phyloP scores from a whole-genome alignment of 1,284 basidiomycete genomes.

The Rhizopogon parksii region DNA sequence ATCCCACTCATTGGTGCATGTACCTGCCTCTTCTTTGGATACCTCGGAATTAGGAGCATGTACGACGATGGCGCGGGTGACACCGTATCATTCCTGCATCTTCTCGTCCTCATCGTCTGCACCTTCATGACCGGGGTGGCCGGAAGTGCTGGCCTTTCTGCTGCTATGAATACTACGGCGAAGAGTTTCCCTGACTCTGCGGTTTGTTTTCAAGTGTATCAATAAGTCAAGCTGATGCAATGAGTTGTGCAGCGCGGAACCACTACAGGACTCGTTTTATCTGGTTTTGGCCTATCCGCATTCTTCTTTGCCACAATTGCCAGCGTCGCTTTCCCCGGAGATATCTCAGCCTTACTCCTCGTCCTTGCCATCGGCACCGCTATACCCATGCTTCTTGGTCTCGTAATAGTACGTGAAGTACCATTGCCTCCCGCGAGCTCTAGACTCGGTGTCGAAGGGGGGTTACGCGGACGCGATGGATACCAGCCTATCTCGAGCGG shows the following conservation, averaged over 20 bases:
- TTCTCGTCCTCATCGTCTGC: conserved; percentile 41
- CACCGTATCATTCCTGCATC: conserved; percentile 13
- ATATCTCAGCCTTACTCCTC: conserved; percentile 63
- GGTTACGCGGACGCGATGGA: neutral
- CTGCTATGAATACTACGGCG: conserved; percentile 57
- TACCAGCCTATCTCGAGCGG: conserved; percentile 13
- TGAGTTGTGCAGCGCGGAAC: conserved; percentile 49
- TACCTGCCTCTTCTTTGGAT: conserved; percentile 52
- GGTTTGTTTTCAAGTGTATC: conserved; percentile 28
- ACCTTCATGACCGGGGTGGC: conserved; percentile 57
- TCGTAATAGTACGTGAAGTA: conserved; percentile 55
- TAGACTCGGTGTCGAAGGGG: neutral
- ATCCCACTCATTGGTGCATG: conserved; percentile 44
- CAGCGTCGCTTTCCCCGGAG: conserved; percentile 59
- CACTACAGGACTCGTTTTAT: conserved; percentile 67
- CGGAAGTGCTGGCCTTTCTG: conserved; percentile 50
- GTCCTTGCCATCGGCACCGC: conserved; percentile 68
- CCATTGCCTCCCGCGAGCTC: conserved; percentile 35
- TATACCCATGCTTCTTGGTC: conserved; percentile 61
- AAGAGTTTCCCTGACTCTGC: conserved; percentile 53
- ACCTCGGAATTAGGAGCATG: conserved; percentile 58
- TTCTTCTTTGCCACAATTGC: conserved; percentile 72
- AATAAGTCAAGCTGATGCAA: neutral
- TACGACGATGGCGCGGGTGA: conserved; percentile 43
- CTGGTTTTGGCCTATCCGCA: conserved; percentile 80